A percentile compares a stretch with the other conserved stretches of the same genome.
Evolutionary conservation across 2,329 filamentous ascomycete species (phyloP).

Genomic region (Stachybotrys echinatus): DNA sequence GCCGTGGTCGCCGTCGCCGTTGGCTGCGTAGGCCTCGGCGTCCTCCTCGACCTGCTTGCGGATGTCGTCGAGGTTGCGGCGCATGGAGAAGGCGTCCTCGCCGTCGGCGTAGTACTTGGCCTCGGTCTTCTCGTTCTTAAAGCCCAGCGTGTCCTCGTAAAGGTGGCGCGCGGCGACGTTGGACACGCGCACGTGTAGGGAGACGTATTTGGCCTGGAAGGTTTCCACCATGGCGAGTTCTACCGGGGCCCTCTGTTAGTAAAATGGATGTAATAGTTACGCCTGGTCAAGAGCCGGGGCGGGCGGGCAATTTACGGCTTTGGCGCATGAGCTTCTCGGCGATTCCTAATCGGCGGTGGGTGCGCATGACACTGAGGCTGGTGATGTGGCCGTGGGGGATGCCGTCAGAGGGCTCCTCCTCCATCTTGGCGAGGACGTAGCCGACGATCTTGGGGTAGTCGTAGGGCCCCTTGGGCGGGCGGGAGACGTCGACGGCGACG

Average conservation of each 20-base stretch:
- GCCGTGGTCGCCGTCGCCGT: slow-evolving; percentile 22
- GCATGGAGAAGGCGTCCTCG: slow-evolving; percentile 94
- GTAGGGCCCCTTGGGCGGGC: slow-evolving; percentile 70
- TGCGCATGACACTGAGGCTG: slow-evolving; percentile 90
- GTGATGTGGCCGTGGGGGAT: slow-evolving; percentile 96
- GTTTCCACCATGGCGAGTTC: slow-evolving; percentile 96
- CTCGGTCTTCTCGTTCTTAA: slow-evolving; percentile 82
- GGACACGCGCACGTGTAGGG: slow-evolving; percentile 89
- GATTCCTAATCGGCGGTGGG: slow-evolving; percentile 83
- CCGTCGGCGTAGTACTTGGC: slow-evolving; percentile 94
- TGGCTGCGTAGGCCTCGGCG: slow-evolving; percentile 30
- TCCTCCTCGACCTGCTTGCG: slow-evolving; percentile 32
- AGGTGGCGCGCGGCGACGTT: slow-evolving; percentile 88
- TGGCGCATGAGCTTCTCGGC: slow-evolving; percentile 98
- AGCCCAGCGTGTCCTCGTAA: slow-evolving; percentile 88
- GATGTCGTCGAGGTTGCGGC: slow-evolving; percentile 69
- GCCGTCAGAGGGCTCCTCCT: slow-evolving; percentile 90
- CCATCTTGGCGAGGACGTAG: slow-evolving; percentile 99
- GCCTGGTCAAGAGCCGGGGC: no score
- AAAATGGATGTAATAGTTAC: slow-evolving; percentile 2
- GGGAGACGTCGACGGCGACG: slow-evolving; percentile 87
- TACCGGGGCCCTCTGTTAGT: slow-evolving; percentile 25
- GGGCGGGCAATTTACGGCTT: slow-evolving; percentile 67
- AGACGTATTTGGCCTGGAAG: slow-evolving; percentile 87
- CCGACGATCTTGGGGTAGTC: slow-evolving; percentile 97